These are phyloP conservation scores for Aspergillus incahuasiensis DNA, from an alignment of 495 filamentous ascomycete genomes.

Conservation along the genomic window DNA sequence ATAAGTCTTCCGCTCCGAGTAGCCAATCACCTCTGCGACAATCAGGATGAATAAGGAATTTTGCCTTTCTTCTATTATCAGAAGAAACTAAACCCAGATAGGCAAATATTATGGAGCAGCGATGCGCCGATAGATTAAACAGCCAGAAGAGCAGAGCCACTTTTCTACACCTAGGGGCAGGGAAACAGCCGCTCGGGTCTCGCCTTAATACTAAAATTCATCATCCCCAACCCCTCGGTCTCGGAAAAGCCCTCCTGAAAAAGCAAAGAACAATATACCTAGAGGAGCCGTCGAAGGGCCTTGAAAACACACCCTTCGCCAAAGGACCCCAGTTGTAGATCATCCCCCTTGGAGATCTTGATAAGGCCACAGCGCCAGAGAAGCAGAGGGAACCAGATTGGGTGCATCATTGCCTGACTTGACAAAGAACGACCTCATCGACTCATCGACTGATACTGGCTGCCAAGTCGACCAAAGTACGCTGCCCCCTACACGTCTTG, in stretches of 20 bases:
- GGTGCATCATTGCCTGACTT: too few relatives aligned
- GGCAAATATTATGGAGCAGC: slow-evolving; percentile 32
- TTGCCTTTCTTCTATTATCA: too few relatives aligned
- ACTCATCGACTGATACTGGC: too few relatives aligned
- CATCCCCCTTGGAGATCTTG: slow-evolving; percentile 22
- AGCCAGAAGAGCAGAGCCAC: neutral
- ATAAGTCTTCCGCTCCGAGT: too few relatives aligned
- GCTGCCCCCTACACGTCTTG: neutral
- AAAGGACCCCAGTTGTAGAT: slow-evolving; percentile 17
- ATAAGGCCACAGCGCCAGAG: slow-evolving; percentile 15
- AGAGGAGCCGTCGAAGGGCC: neutral
- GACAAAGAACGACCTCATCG: neutral
- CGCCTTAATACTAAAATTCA: neutral
- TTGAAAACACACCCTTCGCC: neutral
- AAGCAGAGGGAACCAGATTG: slow-evolving; percentile 14
- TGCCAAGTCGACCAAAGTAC: neutral
- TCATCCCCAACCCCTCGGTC: slow-evolving; percentile 7
- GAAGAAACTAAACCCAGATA: slow-evolving; percentile 29
- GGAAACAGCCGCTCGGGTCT: slow-evolving; percentile 1
- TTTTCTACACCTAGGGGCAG: neutral
- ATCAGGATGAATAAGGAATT: too few relatives aligned
- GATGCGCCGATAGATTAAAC: slow-evolving; percentile 23
- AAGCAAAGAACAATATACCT: slow-evolving; percentile 4
- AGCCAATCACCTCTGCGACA: too few relatives aligned
- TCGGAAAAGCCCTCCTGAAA: slow-evolving; percentile 3